Evolutionary conservation across 2,329 filamentous ascomycete species (phyloP).

Genomic region (Beauveria brongniartii): DNA sequence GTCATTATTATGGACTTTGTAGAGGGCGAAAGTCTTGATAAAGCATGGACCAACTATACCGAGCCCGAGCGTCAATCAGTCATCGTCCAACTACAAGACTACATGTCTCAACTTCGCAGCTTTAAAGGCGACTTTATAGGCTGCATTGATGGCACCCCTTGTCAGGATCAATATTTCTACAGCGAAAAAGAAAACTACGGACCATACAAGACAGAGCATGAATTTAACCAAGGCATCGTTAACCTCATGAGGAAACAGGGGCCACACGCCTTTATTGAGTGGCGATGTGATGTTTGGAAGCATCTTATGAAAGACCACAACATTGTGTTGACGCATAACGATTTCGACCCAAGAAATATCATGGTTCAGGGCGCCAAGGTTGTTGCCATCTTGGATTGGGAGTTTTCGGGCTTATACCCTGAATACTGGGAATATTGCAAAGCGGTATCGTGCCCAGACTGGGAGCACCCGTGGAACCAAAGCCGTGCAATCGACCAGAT

Average conservation of each 20-base stretch:
- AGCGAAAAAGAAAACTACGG: conserved; percentile 13
- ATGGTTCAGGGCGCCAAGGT: not conserved
- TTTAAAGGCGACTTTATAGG: conserved; percentile 16
- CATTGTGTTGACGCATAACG: conserved; percentile 13
- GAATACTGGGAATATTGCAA: conserved; percentile 12
- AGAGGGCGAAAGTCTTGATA: conserved; percentile 14
- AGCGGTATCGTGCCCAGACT: not conserved
- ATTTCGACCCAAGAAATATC: conserved; percentile 11
- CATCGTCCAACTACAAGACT: conserved; percentile 15
- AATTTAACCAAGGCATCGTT: conserved; percentile 16
- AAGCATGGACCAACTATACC: conserved; percentile 12
- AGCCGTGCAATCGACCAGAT: conserved; percentile 9
- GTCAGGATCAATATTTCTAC: conserved; percentile 16
- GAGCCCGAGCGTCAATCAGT: conserved; percentile 14
- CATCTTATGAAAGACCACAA: conserved; percentile 12
- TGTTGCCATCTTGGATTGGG: conserved; percentile 16
- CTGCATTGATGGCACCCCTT: conserved; percentile 14
- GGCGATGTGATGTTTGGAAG: conserved; percentile 13
- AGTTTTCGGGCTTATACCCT: conserved; percentile 10
- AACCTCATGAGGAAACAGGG: conserved; percentile 13
- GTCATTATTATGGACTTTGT: conserved; percentile 17
- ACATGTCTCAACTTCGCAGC: conserved; percentile 15
- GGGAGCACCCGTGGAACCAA: conserved; percentile 9
- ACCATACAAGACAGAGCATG: conserved; percentile 14
- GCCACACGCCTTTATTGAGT: conserved; percentile 3